Conservation (phyloP, 176 grass and related monocot species). For the Otatea glauca region DNA sequence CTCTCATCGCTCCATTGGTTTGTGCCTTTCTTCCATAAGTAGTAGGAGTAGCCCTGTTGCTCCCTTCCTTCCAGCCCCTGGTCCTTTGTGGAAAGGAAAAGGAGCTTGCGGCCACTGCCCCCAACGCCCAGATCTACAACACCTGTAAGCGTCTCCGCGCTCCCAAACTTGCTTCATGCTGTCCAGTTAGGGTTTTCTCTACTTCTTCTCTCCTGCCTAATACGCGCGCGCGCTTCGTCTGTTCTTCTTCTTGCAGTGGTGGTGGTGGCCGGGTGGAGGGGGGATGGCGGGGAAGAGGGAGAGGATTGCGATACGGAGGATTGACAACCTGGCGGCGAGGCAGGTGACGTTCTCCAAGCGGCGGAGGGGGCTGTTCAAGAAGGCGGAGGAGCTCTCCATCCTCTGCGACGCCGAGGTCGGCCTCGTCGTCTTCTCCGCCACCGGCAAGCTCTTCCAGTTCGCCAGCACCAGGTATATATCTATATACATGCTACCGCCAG, state of each 20-base stretch:
- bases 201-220: neutral
- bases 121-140: slow-evolving; percentile 41
- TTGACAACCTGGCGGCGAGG: slow-evolving; percentile 68
- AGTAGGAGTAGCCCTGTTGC: slow-evolving; percentile 45
- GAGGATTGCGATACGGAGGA: slow-evolving; percentile 75
- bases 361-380: slow-evolving; percentile 80
- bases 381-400: slow-evolving; percentile 83
- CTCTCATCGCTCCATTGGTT: slow-evolving; percentile 3
- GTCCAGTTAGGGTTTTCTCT: slow-evolving; percentile 42
- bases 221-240: neutral
- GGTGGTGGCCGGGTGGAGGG: neutral
- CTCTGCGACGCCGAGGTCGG: slow-evolving; percentile 84
- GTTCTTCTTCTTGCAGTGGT: slow-evolving; percentile 1
- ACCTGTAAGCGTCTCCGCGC: slow-evolving; percentile 43
- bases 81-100: slow-evolving; percentile 43
- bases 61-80: neutral
- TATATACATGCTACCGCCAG: neutral
- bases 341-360: slow-evolving; percentile 94
- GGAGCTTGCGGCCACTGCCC: neutral
- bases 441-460: slow-evolving; percentile 70
- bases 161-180: neutral
- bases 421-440: slow-evolving; percentile 80
- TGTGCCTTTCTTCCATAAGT: slow-evolving; percentile 44
- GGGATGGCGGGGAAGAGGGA: slow-evolving; percentile 69
- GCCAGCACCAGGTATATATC: slow-evolving; percentile 71